Evolutionary conservation across 2,329 filamentous ascomycete species (phyloP).

Genomic region (Metarhizium guizhouense): DNA sequence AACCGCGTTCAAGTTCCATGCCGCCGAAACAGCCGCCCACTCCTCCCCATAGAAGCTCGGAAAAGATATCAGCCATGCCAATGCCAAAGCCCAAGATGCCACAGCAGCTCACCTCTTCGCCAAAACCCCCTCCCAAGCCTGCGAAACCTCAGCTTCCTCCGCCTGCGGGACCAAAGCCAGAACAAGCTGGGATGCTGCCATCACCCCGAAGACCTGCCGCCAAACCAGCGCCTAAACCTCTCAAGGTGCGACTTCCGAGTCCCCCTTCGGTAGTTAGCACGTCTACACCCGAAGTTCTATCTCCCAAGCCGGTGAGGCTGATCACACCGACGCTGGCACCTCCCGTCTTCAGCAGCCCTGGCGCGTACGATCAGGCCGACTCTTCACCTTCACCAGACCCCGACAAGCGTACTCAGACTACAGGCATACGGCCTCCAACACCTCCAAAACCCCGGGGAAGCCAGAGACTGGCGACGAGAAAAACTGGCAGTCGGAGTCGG

Average conservation of each 20-base stretch:
- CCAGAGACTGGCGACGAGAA: constrained; percentile 9
- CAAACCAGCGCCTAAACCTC: constrained; percentile 11
- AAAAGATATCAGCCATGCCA: constrained; percentile 5
- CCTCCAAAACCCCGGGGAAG: constrained; percentile 26
- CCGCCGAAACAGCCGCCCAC: neutral
- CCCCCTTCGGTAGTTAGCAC: constrained; percentile 11
- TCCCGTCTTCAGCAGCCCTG: neutral
- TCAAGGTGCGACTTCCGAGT: constrained; percentile 10
- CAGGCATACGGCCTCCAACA: constrained; percentile 22
- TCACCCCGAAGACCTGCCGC: neutral
- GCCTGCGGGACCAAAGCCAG: neutral
- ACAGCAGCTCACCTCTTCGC: constrained; percentile 6
- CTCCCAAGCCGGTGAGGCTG: constrained; percentile 23
- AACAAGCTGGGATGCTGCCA: neutral
- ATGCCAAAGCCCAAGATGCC: constrained; percentile 12
- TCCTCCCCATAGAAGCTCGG: constrained; percentile 1
- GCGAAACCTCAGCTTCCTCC: neutral
- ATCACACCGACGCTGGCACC: constrained; percentile 21
- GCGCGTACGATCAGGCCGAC: constrained; percentile 9
- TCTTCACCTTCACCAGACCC: constrained; percentile 20
- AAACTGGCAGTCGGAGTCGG: constrained; percentile 1
- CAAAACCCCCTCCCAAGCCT: neutral
- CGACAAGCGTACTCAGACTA: constrained; percentile 15
- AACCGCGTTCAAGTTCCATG: neutral
- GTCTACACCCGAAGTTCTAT: constrained; percentile 18